Conservation (phyloP, 768 basidiomycete species). For the Erythrobasidium yunnanense region DNA sequence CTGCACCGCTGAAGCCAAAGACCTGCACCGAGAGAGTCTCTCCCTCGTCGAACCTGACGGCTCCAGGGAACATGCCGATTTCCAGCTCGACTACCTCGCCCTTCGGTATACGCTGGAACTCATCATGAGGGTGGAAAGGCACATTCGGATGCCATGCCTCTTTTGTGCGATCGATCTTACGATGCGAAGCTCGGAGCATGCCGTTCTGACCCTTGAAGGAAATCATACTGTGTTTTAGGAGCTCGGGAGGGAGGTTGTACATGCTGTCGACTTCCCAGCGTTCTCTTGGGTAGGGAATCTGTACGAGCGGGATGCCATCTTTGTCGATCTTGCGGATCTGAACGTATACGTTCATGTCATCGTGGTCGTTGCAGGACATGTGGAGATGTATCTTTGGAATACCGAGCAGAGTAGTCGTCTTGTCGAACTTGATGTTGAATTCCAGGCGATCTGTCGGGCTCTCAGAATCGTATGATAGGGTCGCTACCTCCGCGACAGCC, state of each 20-base stretch:
- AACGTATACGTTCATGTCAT: neutral
- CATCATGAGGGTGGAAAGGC: slow-evolving; percentile 30
- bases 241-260: neutral
- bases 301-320: too few species aligned
- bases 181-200: slow-evolving; percentile 30
- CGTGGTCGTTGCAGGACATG: neutral
- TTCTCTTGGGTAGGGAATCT: too few species aligned
- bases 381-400: neutral
- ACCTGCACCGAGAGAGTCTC: slow-evolving; percentile 28
- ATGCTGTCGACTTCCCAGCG: neutral
- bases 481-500: neutral
- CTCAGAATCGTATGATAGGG: neutral
- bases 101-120: slow-evolving; percentile 19
- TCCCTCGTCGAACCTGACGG: slow-evolving; percentile 24
- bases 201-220: slow-evolving; percentile 24
- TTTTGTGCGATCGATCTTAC: slow-evolving; percentile 24
- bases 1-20: slow-evolving; percentile 14
- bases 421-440: neutral
- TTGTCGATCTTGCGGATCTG: neutral
- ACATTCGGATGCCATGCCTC: slow-evolving; percentile 23
- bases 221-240: neutral
- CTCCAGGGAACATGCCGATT: slow-evolving; percentile 31
- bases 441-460: neutral
- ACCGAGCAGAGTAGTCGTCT: neutral
- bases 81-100: slow-evolving; percentile 30